These are phyloP conservation scores for Strigomonas galati DNA, from an alignment of 208 protist genomes.

Conservation along the genomic window DNA sequence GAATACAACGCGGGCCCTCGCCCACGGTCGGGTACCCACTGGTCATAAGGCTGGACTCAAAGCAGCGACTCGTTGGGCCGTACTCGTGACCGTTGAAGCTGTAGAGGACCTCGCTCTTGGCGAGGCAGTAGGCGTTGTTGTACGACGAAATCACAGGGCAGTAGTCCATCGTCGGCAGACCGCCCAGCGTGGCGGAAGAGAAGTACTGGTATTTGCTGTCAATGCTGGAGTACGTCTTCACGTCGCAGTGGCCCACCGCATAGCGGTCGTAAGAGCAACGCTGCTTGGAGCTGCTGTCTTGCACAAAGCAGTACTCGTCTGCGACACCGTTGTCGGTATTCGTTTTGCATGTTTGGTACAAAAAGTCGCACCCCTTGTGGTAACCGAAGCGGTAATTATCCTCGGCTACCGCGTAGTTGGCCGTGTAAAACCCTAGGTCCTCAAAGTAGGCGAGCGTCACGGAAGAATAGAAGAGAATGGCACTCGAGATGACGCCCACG, in stretches of 20 bases:
- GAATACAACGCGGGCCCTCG: slow-evolving; percentile 33
- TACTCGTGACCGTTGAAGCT: slow-evolving; percentile 48
- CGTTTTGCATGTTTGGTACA: slow-evolving; percentile 42
- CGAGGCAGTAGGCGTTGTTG: slow-evolving; percentile 31
- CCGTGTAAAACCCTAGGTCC: slow-evolving; percentile 47
- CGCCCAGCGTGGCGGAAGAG: slow-evolving; percentile 19
- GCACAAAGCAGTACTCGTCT: slow-evolving; percentile 56
- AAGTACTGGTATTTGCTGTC: slow-evolving; percentile 46
- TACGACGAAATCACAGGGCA: slow-evolving; percentile 35
- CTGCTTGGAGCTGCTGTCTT: neutral
- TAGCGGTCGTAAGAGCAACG: slow-evolving; percentile 38
- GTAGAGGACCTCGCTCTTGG: slow-evolving; percentile 9
- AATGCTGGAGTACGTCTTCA: slow-evolving; percentile 17
- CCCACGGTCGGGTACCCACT: slow-evolving; percentile 19
- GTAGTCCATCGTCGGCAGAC: slow-evolving; percentile 47
- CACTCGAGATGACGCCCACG: slow-evolving; percentile 34
- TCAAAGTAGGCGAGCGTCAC: slow-evolving; percentile 60
- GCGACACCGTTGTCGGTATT: slow-evolving; percentile 9
- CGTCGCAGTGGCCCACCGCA: slow-evolving; percentile 31
- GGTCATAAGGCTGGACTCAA: slow-evolving; percentile 40
- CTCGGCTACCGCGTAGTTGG: slow-evolving; percentile 44
- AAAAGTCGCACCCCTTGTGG: slow-evolving; percentile 41
- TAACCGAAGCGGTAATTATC: slow-evolving; percentile 38
- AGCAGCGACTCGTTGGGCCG: slow-evolving; percentile 30
- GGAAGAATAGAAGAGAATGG: slow-evolving; percentile 34